A percentile compares a stretch with the other conserved stretches of the same genome.
These are phyloP conservation scores for Ascochyta viciae-villosae DNA, from an alignment of 2,329 filamentous ascomycete species.

Conservation along the genomic window DNA sequence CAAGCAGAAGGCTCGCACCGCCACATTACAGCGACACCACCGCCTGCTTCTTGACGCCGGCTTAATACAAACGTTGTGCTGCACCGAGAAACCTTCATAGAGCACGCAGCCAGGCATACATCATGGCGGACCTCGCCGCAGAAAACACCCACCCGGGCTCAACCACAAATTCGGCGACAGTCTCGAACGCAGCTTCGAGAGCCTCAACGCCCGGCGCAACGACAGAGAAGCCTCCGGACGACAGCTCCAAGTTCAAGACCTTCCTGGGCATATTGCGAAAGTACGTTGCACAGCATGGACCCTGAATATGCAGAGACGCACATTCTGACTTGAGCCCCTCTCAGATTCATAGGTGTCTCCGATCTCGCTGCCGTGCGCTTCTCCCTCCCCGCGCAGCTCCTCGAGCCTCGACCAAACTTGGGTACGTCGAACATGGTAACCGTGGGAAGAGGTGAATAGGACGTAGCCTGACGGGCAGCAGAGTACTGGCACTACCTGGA, in stretches of 20 bases:
- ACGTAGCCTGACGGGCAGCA: slow-evolving; percentile 44
- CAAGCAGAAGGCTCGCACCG: slow-evolving; percentile 20
- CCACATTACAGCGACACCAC: slow-evolving; percentile 22
- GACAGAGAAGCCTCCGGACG: slow-evolving; percentile 69
- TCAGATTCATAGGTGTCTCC: slow-evolving; percentile 91
- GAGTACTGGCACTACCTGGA: slow-evolving; percentile 99
- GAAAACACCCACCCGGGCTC: slow-evolving; percentile 33
- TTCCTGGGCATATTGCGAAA: slow-evolving; percentile 88
- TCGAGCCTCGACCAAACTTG: slow-evolving; percentile 95
- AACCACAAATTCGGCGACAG: slow-evolving; percentile 36
- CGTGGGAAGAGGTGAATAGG: neutral
- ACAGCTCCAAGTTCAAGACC: slow-evolving; percentile 86
- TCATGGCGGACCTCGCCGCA: slow-evolving; percentile 44
- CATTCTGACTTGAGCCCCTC: slow-evolving; percentile 14
- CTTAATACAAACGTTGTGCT: slow-evolving; percentile 3
- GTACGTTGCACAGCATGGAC: slow-evolving; percentile 59
- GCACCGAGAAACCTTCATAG: neutral
- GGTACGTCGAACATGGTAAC: slow-evolving; percentile 53
- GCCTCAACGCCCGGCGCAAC: slow-evolving; percentile 45
- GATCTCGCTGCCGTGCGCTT: slow-evolving; percentile 97
- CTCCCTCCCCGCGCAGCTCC: slow-evolving; percentile 90
- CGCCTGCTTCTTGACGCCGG: slow-evolving; percentile 6
- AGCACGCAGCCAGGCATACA: slow-evolving; percentile 11
- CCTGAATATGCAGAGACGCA: slow-evolving; percentile 18
- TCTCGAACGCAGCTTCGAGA: slow-evolving; percentile 46